Evolutionary conservation across 208 protist genomes (phyloP).

Genomic region (Leptomonas seymouri): DNA sequence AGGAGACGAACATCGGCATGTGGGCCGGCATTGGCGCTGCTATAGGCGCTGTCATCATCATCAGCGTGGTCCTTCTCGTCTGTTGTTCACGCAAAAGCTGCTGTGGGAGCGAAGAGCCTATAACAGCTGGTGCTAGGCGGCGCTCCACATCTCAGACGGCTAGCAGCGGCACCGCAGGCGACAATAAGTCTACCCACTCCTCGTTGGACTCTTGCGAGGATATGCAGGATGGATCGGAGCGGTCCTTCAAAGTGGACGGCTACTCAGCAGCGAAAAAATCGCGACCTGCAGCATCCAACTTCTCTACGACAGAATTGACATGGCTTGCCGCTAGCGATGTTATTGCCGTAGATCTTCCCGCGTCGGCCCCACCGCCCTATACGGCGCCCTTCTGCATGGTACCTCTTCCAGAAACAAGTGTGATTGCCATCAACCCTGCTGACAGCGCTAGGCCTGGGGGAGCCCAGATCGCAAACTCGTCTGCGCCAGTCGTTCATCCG

Average conservation of each 20-base stretch:
- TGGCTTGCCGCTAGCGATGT: constrained; percentile 2
- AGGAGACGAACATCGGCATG: not conserved
- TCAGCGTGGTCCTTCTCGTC: not conserved
- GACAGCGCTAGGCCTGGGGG: not conserved
- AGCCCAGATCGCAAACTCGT: not conserved
- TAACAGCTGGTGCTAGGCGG: no score
- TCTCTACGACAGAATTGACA: not conserved
- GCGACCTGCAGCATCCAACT: not conserved
- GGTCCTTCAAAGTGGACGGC: constrained; percentile 4
- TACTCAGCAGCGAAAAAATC: not conserved
- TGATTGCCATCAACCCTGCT: not conserved
- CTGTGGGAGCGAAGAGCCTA: no score
- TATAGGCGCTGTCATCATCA: constrained; percentile 10
- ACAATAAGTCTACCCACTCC: constrained; percentile 6
- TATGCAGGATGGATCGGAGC: not conserved
- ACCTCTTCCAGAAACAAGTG: no score
- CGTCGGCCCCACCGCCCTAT: not conserved
- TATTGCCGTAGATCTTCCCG: not conserved
- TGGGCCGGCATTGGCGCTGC: constrained; percentile 20
- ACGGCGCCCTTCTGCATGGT: no score
- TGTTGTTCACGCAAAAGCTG: not conserved
- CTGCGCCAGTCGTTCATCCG: not conserved
- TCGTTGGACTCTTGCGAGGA: constrained; percentile 7
- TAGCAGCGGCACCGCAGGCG: not conserved
- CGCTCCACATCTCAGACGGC: not conserved